These are phyloP conservation scores for Malus hybrid DNA, from an alignment of 331 rosid genomes.

Conservation along the genomic window DNA sequence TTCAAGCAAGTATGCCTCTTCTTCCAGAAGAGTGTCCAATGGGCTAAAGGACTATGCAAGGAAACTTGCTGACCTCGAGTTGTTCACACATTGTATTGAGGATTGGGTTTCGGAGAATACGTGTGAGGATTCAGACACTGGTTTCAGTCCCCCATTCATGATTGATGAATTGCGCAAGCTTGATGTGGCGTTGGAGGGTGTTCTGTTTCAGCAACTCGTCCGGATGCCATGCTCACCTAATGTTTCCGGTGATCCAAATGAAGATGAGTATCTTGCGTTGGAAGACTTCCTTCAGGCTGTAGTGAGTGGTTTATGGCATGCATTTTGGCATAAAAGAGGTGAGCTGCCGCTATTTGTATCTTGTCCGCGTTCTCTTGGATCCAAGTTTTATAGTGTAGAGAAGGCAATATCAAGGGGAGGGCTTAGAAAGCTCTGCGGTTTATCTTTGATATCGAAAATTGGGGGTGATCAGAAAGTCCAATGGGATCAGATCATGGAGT, in stretches of 20 bases:
- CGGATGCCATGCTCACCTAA: constrained; percentile 51
- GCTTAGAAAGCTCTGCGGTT: constrained; percentile 49
- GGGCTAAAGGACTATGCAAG: constrained; percentile 63
- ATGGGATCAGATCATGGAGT: constrained; percentile 71
- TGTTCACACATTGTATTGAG: constrained; percentile 48
- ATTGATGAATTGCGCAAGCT: constrained; percentile 67
- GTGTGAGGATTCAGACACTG: constrained; percentile 29
- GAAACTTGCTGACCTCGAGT: constrained; percentile 47
- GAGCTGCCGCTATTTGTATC: constrained; percentile 57
- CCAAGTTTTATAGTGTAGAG: constrained; percentile 55
- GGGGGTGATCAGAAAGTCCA: constrained; percentile 29
- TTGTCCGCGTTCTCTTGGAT: constrained; percentile 56
- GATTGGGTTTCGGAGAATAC: constrained; percentile 60
- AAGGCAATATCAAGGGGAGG: constrained; percentile 65
- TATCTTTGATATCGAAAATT: constrained; percentile 51
- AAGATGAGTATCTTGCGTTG: constrained; percentile 58
- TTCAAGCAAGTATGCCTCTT: constrained; percentile 39
- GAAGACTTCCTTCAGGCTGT: constrained; percentile 69
- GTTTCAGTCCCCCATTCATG: constrained; percentile 49
- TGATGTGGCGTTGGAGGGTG: constrained; percentile 71
- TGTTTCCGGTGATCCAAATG: constrained; percentile 28
- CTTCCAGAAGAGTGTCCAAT: constrained; percentile 50
- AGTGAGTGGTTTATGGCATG: constrained; percentile 69
- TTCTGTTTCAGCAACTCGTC: constrained; percentile 60
- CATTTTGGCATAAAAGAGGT: constrained; percentile 76